Evolutionary conservation across 257 asterid species (phyloP), one percentile per base, ranked within the genome.

Genomic region (Cruciata laevipes): DNA sequence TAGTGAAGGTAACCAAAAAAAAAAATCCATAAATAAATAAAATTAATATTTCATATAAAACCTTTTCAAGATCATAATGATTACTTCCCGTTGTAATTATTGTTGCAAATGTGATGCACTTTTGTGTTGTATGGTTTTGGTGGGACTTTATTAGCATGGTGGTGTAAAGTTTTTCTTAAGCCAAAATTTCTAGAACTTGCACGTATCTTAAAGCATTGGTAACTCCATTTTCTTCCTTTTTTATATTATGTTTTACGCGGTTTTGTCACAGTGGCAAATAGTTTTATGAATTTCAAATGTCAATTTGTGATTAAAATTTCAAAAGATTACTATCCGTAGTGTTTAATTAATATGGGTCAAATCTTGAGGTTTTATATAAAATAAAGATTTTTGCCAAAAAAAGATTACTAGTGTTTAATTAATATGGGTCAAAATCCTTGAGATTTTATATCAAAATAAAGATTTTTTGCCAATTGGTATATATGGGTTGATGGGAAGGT

Each of bases 191-290:
- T 42, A 13, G 51, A 13, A 12, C 17, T 40, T 17, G 57, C 57
- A 53, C 30, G 60, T 53, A 53, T 53, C 60, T 20, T 53, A 53
- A 53, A 53, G 60, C 60, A 53, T 53, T 8, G 60, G 60, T 53
- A 6, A 16, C 20, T 2, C 20, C 25, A 53, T n/a, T 51, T 51
- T 24, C 5, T 51, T 3, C 3, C 20, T 25, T n/a, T 53, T 53
- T 4, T 53, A n/a, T n/a, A 14, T 44, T 14, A 47, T 14, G 53
- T 47, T 4, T 47, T 6, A 47, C 55, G 55, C 55, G 55, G 20
- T 53, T 53, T 51, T 53, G 24, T 53, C 12, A 53, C 24, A 53
- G 24, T 20, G 30, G 60, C 27, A 18, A 18, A 53, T 9, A n/a
- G 11, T 53, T 53, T 53, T 20, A 20, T 20, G 55, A 47, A 18